Evolutionary conservation across 192 early-diverging fungal species (phyloP), one percentile per base, ranked within the genome.

Genomic region (Dimargaris cristalligena): DNA sequence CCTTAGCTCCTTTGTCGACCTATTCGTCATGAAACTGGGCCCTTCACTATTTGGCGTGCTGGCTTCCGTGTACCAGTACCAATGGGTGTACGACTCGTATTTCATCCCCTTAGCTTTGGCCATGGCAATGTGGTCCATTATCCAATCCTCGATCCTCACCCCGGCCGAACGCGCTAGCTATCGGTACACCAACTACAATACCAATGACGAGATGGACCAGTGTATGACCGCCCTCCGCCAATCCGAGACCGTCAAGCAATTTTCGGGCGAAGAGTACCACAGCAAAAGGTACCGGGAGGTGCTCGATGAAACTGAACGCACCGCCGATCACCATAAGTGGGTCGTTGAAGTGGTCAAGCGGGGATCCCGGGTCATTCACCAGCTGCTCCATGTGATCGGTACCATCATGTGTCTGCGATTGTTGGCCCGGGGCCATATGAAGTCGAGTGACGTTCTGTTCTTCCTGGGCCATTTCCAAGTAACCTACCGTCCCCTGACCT

Each of bases 91-190:
- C 38, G 16, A 41, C 38, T 6, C 38, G 38, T 41, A 41, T 16
- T 41, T 41, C 16, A 41, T 41, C 8, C 38, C 38, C 8, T 16
- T 41, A 6, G 16, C 8, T 16, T 41, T 79, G 44, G 78, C 79
- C 58, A 76, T 77, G 77, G 79, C 8, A 16, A 6, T 41, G 8
- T 6, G 6, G 8, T 10, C 8, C 38, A 41, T 41, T 16, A 6
- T 41, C 6, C 38, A 16, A 16, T 16, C 8, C 38, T 10, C 6
- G 8, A 41, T 41, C 38, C 16, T 10, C 38, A 16, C 8, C 8
- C 38, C 38, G 8, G 16, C 16, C 8, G n/a, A n/a, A n/a, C 38
- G 38, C 16, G 16, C 38, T 16, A 41, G 16, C 8, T 16, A 10
- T 16, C 38, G 38, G 8, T 41, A 10, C 38, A 16, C 16, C 16